These are phyloP conservation scores for Talaromyces sp. DNA, from an alignment of 2,329 filamentous ascomycete species.

Conservation along the genomic window DNA sequence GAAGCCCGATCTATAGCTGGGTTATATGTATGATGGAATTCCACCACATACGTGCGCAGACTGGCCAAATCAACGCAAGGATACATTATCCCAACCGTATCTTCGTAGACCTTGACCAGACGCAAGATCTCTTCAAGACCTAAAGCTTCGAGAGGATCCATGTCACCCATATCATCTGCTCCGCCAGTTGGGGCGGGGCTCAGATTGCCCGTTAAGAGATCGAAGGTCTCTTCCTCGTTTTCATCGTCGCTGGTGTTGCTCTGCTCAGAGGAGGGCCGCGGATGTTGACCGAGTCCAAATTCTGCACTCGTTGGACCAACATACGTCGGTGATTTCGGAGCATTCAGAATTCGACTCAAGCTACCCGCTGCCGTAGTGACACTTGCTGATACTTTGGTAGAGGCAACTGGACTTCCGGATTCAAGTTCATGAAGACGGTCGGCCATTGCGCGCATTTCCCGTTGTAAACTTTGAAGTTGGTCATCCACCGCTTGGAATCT, in stretches of 20 bases:
- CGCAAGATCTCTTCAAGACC: constrained; percentile 75
- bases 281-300: constrained; percentile 32
- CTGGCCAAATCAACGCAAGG: constrained; percentile 74
- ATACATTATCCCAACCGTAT: constrained; percentile 88
- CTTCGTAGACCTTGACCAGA: constrained; percentile 76
- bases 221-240: constrained; percentile 22
- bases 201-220: constrained; percentile 20
- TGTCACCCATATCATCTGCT: constrained; percentile 37
- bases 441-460: constrained; percentile 34
- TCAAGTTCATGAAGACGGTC: constrained; percentile 33
- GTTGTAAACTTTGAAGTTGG: constrained; percentile 31
- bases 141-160: constrained; percentile 75
- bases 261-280: constrained; percentile 1
- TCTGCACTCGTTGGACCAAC: constrained; percentile 41
- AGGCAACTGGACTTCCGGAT: constrained; percentile 15
- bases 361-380: constrained; percentile 10
- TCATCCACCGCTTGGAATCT: constrained; percentile 31
- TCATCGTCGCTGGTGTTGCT: constrained; percentile 8
- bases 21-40: constrained; percentile 23
- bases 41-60: constrained; percentile 56
- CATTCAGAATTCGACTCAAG: constrained; percentile 34
- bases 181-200: constrained; percentile 29
- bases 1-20: neutral
- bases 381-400: constrained; percentile 10
- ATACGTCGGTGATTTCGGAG: constrained; percentile 36